phyloP scores from a whole-genome alignment of 495 filamentous ascomycete genomes.

The Lepidopterella palustris region DNA sequence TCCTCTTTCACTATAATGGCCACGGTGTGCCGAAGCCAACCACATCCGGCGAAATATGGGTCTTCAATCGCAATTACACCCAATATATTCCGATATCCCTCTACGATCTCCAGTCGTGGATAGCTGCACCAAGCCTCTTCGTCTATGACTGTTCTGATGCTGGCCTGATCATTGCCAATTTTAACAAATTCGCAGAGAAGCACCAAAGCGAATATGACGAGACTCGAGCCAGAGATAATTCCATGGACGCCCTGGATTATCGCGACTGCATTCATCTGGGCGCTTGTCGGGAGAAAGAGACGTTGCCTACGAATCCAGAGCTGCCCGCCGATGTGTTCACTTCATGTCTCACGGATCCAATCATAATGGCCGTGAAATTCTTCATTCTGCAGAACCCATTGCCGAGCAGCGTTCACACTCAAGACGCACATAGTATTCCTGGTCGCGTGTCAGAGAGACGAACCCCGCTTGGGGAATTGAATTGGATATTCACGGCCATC shows the following conservation, averaged over 20 bases:
- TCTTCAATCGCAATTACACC: constrained; percentile 97
- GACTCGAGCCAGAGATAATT: constrained; percentile 62
- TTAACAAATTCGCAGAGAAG: constrained; percentile 87
- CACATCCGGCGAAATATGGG: constrained; percentile 95
- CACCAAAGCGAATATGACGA: constrained; percentile 82
- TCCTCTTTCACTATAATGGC: constrained; percentile 96
- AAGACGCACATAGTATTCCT: constrained; percentile 73
- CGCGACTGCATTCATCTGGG: constrained; percentile 85
- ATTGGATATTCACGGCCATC: constrained; percentile 99
- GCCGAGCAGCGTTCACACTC: constrained; percentile 63
- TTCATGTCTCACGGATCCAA: constrained; percentile 90
- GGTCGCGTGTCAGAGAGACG: constrained; percentile 86
- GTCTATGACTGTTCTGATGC: constrained; percentile 97
- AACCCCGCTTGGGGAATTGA: constrained; percentile 90
- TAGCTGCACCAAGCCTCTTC: constrained; percentile 89
- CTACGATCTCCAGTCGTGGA: constrained; percentile 93
- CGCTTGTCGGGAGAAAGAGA: constrained; percentile 81
- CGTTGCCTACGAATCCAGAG: constrained; percentile 91
- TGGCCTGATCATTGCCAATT: constrained; percentile 90
- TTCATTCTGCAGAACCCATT: constrained; percentile 91
- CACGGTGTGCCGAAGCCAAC: constrained; percentile 98
- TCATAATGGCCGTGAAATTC: constrained; percentile 92
- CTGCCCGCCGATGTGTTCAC: constrained; percentile 95
- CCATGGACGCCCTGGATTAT: constrained; percentile 61
- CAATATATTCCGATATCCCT: constrained; percentile 97